These are phyloP conservation scores for Zopfia rhizophila DNA, from an alignment of 2,329 filamentous ascomycete genomes.

Conservation along the genomic window DNA sequence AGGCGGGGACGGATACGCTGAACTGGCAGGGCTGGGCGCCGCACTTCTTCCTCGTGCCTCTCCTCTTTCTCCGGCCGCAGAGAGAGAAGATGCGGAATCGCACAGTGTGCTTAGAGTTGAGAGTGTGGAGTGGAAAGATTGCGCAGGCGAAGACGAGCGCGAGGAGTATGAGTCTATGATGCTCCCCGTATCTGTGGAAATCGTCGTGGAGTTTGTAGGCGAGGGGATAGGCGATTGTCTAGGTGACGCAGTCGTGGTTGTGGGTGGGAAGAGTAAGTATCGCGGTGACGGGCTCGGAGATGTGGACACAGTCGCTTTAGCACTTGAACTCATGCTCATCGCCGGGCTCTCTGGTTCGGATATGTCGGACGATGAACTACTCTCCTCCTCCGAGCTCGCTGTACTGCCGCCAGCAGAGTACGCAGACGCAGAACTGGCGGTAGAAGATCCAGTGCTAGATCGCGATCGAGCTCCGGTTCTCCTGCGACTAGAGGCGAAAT, in stretches of 20 bases:
- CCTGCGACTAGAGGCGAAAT: slow-evolving; percentile 3
- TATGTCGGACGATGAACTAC: slow-evolving; percentile 8
- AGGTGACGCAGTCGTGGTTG: not conserved
- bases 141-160: slow-evolving; percentile 1
- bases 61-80: no score
- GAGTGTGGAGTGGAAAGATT: slow-evolving; percentile 17
- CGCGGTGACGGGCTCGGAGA: slow-evolving; percentile 1
- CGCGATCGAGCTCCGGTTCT: slow-evolving; percentile 5
- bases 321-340: slow-evolving; percentile 7
- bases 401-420: slow-evolving; percentile 11
- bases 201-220: not conserved
- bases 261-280: not conserved
- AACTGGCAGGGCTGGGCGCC: slow-evolving; percentile 14
- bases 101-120: slow-evolving; percentile 7
- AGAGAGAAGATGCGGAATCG: no score
- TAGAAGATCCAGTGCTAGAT: slow-evolving; percentile 12
- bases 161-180: slow-evolving; percentile 5
- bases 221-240: not conserved
- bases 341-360: slow-evolving; percentile 8
- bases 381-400: slow-evolving; percentile 2
- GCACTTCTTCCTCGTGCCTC: not conserved
- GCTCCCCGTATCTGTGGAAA: slow-evolving; percentile 8
- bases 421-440: not conserved
- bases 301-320: slow-evolving; percentile 10
- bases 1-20: slow-evolving; percentile 18